phyloP scores from a whole-genome alignment of 1,284 basidiomycete genomes.

The Rhodotorula sp. region DNA sequence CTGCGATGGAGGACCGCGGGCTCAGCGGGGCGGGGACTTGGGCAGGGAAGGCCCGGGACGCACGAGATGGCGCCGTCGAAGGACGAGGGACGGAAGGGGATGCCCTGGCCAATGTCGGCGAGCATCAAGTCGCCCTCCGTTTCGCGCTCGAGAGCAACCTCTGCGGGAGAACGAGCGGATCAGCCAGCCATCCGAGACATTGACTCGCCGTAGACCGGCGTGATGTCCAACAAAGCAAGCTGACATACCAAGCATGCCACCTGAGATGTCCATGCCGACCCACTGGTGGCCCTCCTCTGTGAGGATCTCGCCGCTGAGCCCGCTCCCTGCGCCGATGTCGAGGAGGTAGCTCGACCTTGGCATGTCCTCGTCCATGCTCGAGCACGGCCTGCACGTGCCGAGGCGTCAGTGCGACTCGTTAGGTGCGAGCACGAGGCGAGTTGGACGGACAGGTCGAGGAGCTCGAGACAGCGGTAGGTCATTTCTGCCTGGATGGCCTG shows the following conservation, averaged over 20 bases:
- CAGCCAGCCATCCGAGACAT: too few relatives aligned
- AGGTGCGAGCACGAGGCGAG: neutral
- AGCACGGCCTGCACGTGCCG: neutral
- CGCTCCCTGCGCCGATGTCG: slow-evolving; percentile 98
- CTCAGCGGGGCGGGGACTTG: neutral
- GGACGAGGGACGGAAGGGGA: slow-evolving; percentile 84
- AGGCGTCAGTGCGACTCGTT: neutral
- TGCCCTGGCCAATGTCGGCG: slow-evolving; percentile 54
- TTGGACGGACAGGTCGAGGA: slow-evolving; percentile 66
- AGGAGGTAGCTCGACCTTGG: slow-evolving; percentile 74
- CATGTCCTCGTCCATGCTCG: slow-evolving; percentile 31
- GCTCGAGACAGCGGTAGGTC: slow-evolving; percentile 92
- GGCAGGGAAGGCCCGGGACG: slow-evolving; percentile 36
- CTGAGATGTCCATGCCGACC: slow-evolving; percentile 93
- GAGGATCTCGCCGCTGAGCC: slow-evolving; percentile 93
- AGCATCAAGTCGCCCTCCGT: slow-evolving; percentile 80
- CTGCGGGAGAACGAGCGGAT: slow-evolving; percentile 54
- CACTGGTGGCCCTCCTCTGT: slow-evolving; percentile 92
- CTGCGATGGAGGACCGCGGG: slow-evolving; percentile 54
- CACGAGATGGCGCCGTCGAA: slow-evolving; percentile 98
- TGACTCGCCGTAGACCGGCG: too few relatives aligned
- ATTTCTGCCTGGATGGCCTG: slow-evolving; percentile 97
- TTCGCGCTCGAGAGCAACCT: slow-evolving; percentile 89
- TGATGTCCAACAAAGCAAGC: neutral
- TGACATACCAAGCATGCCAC: slow-evolving; percentile 79